Conservation (phyloP, 768 basidiomycete genomes). For the Amanita rimosa region DNA sequence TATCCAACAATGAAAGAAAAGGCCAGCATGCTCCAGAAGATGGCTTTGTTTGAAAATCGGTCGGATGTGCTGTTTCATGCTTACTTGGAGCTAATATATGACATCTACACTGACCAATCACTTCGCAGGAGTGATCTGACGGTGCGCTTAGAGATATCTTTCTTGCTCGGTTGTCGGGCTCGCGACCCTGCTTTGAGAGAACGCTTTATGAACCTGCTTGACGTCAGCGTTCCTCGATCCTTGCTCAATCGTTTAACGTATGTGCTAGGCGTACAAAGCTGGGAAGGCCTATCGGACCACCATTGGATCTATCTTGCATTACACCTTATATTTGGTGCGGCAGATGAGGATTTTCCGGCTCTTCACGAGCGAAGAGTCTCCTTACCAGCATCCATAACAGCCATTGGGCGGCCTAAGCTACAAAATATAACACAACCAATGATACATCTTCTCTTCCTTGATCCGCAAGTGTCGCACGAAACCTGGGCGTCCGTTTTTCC, state of each 20-base stretch:
- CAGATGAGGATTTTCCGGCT: conserved; percentile 29
- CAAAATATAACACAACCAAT: conserved; percentile 61
- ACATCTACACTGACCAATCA: conserved; percentile 83
- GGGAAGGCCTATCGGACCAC: conserved; percentile 86
- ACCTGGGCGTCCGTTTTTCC: conserved; percentile 87
- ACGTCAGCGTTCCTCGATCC: conserved; percentile 77
- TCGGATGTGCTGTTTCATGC: conserved; percentile 71
- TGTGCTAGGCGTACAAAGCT: conserved; percentile 86
- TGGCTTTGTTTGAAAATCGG: conserved; percentile 73
- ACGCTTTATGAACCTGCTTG: conserved; percentile 82
- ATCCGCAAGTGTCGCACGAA: conserved; percentile 65
- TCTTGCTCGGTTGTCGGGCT: conserved; percentile 84
- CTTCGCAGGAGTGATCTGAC: conserved; percentile 91
- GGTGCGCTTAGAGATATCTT: conserved; percentile 84
- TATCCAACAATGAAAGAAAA: conserved; percentile 96
- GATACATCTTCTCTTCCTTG: conserved; percentile 74
- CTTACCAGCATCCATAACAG: conserved; percentile 17
- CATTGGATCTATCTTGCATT: conserved; percentile 93
- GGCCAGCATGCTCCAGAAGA: conserved; percentile 76
- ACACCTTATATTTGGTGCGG: conserved; percentile 70
- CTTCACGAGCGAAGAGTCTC: conserved; percentile 29
- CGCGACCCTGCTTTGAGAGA: conserved; percentile 70
- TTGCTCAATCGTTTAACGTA: conserved; percentile 78
- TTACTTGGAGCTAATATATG: conserved; percentile 84
- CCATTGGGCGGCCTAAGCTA: conserved; percentile 29